Evolutionary conservation across 2,329 filamentous ascomycete genomes (phyloP).

Genomic region (Orbilia quercus): DNA sequence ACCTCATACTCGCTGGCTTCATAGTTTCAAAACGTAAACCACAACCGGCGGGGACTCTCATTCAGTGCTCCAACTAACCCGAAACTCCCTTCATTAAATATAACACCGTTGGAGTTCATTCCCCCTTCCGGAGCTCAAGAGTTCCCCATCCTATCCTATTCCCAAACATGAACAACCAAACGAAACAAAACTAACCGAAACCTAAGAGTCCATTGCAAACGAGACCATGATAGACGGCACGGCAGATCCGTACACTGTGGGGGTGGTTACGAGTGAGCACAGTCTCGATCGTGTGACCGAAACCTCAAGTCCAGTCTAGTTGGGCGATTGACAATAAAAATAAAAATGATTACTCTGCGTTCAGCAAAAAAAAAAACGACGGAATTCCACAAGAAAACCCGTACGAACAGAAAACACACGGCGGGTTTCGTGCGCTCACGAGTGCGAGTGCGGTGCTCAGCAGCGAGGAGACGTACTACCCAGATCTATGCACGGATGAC

Average conservation of each 20-base stretch:
- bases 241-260: too few relatives aligned
- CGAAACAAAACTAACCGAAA: background rate
- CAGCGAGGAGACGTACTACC: conserved; percentile 5
- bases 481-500: too few relatives aligned
- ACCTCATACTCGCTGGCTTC: background rate
- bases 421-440: too few relatives aligned
- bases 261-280: too few relatives aligned
- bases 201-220: too few relatives aligned
- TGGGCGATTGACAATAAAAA: too few relatives aligned
- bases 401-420: too few relatives aligned
- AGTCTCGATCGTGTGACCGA: conserved; percentile 14
- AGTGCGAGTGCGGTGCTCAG: conserved; percentile 1
- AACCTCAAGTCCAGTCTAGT: too few relatives aligned
- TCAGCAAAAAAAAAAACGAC: conserved; percentile 1
- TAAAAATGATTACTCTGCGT: conserved; percentile 16
- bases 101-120: background rate
- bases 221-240: too few relatives aligned
- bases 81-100: background rate
- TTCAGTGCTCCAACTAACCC: too few relatives aligned
- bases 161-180: background rate
- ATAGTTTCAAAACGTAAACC: conserved; percentile 21
- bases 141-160: background rate
- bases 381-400: too few relatives aligned
- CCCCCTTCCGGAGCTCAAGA: conserved; percentile 24
- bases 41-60: conserved; percentile 20